phyloP scores from a whole-genome alignment of 192 early-diverging fungal genomes.

The Gonapodya prolifera region DNA sequence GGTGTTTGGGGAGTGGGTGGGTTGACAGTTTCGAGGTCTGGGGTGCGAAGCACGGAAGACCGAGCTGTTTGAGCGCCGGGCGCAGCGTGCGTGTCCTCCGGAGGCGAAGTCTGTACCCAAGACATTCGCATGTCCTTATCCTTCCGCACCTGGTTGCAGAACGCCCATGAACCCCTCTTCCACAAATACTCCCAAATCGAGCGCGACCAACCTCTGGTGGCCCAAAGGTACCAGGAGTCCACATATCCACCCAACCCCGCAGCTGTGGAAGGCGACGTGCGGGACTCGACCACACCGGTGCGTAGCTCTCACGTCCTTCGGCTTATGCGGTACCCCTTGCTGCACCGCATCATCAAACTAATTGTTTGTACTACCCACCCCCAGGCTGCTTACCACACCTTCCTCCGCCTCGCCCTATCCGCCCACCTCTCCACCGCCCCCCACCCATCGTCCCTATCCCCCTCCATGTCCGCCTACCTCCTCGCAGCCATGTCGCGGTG shows the following conservation, averaged over 20 bases:
- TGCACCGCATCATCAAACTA: neutral
- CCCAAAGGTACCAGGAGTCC: neutral
- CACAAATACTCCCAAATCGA: neutral
- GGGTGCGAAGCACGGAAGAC: neutral
- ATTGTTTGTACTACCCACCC: too few species aligned
- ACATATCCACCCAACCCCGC: neutral
- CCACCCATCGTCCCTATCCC: neutral
- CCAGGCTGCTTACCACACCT: neutral
- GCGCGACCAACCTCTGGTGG: neutral
- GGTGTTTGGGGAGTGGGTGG: neutral
- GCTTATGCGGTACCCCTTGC: neutral
- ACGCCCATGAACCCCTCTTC: neutral
- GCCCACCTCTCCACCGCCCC: neutral
- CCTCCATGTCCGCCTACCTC: neutral
- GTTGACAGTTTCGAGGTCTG: neutral
- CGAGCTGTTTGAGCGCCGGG: neutral
- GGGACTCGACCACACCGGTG: conserved; percentile 2
- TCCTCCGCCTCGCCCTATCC: neutral
- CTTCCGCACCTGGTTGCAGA: neutral
- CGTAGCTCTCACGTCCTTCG: neutral
- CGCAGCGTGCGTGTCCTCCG: neutral
- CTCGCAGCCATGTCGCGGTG: conserved; percentile 1
- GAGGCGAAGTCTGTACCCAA: neutral
- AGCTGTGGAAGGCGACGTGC: neutral
- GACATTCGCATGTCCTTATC: neutral